Conservation (phyloP, 306 rosid species). For the Malus sieversii region DNA sequence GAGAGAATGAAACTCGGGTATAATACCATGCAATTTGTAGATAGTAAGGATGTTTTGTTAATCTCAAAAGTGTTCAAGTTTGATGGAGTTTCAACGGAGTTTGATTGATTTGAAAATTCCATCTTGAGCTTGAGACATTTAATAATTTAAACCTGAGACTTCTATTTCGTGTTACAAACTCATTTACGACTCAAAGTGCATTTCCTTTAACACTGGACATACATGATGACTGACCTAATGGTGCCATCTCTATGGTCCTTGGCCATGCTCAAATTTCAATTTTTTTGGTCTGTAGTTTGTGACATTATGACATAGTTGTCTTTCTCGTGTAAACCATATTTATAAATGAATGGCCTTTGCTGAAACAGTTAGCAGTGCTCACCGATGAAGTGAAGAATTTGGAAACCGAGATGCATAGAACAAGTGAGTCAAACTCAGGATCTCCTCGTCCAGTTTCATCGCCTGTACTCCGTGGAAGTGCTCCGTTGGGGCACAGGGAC, state of each 20-base stretch:
- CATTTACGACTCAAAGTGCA: not conserved
- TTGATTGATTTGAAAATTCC: not conserved
- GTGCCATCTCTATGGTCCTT: not conserved
- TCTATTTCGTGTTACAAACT: not conserved
- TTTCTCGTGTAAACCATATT: slow-evolving; percentile 1
- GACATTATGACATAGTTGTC: not conserved
- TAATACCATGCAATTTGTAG: slow-evolving; percentile 10
- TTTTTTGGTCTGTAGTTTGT: not conserved
- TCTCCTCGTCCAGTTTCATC: slow-evolving; percentile 58
- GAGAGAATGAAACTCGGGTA: slow-evolving; percentile 95
- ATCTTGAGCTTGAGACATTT: not conserved
- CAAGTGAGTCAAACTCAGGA: slow-evolving; percentile 42
- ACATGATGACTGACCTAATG: not conserved
- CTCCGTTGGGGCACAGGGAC: slow-evolving; percentile 39
- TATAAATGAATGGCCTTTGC: slow-evolving; percentile 10
- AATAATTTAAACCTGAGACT: not conserved
- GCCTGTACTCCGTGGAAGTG: slow-evolving; percentile 47
- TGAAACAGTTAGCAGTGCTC: slow-evolving; percentile 52
- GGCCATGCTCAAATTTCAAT: not conserved
- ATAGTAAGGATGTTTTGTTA: slow-evolving; percentile 12
- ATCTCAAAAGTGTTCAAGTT: not conserved
- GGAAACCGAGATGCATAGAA: slow-evolving; percentile 49
- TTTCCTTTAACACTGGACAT: not conserved
- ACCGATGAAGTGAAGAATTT: slow-evolving; percentile 59
- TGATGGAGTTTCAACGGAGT: not conserved